Conservation (phyloP, 805 yeast genomes). For the Maudiozyma saulgeensis region DNA sequence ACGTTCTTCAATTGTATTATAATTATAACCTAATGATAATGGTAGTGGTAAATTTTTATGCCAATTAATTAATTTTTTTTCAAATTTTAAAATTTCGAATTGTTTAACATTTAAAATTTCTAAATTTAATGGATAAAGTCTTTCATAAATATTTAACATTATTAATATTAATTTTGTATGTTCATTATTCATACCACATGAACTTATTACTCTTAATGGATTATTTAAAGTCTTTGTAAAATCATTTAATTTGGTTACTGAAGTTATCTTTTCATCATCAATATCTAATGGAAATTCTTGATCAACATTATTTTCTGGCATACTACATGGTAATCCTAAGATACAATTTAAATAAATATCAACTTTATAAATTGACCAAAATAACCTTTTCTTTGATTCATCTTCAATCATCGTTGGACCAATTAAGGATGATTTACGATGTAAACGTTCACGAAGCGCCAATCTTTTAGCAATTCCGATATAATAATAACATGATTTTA, state of each 20-base stretch:
- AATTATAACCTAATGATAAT: slow-evolving; percentile 56
- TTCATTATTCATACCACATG: slow-evolving; percentile 73
- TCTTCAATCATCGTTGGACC: slow-evolving; percentile 67
- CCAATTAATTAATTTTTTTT: slow-evolving; percentile 65
- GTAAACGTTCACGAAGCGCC: slow-evolving; percentile 75
- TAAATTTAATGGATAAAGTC: slow-evolving; percentile 5
- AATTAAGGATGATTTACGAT: slow-evolving; percentile 52
- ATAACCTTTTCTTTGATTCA: slow-evolving; percentile 75
- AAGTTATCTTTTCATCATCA: slow-evolving; percentile 79
- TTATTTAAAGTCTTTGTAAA: neutral
- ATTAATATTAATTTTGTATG: slow-evolving; percentile 70
- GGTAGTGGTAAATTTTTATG: slow-evolving; percentile 58
- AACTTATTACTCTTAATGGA: slow-evolving; percentile 35
- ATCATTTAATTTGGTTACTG: slow-evolving; percentile 10
- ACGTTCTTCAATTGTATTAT: slow-evolving; percentile 20
- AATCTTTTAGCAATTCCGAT: slow-evolving; percentile 81
- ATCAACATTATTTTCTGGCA: slow-evolving; percentile 71
- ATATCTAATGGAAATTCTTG: slow-evolving; percentile 78
- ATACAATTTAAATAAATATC: slow-evolving; percentile 83
- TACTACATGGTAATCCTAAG: slow-evolving; percentile 73
- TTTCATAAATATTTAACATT: slow-evolving; percentile 28
- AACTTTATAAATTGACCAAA: slow-evolving; percentile 86
- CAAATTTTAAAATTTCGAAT: slow-evolving; percentile 47
- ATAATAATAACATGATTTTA: slow-evolving; percentile 81
- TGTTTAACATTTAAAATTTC: neutral